phyloP scores from a whole-genome alignment of 192 early-diverging fungal genomes.

The Obelidium mucronatum region DNA sequence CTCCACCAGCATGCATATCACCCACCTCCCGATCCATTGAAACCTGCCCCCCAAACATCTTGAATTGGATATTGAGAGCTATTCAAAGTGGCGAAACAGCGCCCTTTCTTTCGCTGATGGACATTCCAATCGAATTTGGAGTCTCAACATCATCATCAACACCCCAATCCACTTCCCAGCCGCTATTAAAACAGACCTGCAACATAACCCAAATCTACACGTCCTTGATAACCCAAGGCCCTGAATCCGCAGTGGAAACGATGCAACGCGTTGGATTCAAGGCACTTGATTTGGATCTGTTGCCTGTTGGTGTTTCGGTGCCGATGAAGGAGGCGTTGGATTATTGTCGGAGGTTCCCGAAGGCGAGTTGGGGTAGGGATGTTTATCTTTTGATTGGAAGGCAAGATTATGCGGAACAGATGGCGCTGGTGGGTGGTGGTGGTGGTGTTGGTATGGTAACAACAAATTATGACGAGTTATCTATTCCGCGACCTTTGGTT shows the following conservation, averaged over 20 bases:
- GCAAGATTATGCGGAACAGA: neutral
- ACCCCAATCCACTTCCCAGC: neutral
- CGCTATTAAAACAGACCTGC: neutral
- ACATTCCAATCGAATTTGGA: no score
- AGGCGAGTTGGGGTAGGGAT: slow-evolving; percentile 44
- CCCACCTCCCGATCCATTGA: neutral
- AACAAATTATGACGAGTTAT: no score
- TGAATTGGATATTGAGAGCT: neutral
- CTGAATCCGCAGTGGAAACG: slow-evolving; percentile 17
- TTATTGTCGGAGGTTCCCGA: slow-evolving; percentile 56
- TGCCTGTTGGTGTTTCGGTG: slow-evolving; percentile 63
- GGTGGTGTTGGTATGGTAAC: no score
- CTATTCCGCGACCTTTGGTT: no score
- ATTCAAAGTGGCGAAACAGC: no score
- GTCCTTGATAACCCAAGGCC: neutral
- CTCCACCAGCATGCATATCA: neutral
- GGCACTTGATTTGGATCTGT: slow-evolving; percentile 48
- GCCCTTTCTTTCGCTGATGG: no score
- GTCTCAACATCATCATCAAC: neutral
- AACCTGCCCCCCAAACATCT: neutral
- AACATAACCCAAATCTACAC: neutral
- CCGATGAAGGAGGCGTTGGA: slow-evolving; percentile 60
- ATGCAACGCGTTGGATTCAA: slow-evolving; percentile 46
- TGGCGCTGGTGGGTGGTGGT: neutral
- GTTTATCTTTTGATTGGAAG: slow-evolving; percentile 62